Conservation (phyloP, 2,329 filamentous ascomycete genomes). For the Chrysoporthe cubensis region DNA sequence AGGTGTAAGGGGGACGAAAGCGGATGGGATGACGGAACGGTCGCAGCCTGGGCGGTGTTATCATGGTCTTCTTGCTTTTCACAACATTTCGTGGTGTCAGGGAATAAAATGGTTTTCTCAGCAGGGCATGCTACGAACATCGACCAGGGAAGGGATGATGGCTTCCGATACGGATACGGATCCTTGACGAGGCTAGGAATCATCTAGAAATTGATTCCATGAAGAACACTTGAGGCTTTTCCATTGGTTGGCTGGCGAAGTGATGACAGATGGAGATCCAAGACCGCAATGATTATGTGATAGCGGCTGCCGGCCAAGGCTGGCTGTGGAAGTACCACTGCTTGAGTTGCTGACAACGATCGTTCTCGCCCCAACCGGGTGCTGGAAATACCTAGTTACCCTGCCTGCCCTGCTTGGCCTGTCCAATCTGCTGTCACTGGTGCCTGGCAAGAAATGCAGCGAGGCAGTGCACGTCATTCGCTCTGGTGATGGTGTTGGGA, state of each 20-base stretch:
- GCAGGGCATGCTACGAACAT: constrained; percentile 28
- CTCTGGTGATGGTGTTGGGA: neutral
- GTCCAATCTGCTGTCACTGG: neutral
- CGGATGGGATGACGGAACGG: constrained; percentile 31
- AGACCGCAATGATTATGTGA: too few relatives aligned
- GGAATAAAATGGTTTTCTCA: constrained; percentile 30
- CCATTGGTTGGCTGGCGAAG: neutral
- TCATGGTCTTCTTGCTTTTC: constrained; percentile 31
- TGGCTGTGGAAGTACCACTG: neutral
- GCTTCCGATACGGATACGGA: constrained; percentile 42
- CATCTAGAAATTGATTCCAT: constrained; percentile 28
- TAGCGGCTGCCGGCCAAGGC: neutral
- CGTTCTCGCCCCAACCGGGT: neutral
- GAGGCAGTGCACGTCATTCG: constrained; percentile 14
- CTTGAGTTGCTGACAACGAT: neutral
- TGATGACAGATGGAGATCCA: neutral
- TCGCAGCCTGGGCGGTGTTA: constrained; percentile 29
- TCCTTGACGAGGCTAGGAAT: constrained; percentile 28
- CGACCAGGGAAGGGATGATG: constrained; percentile 28
- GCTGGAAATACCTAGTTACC: neutral
- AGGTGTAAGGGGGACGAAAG: constrained; percentile 68
- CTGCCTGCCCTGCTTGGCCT: neutral
- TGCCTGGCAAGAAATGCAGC: constrained; percentile 6
- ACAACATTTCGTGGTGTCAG: constrained; percentile 31
- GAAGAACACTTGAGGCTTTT: constrained; percentile 19